Percentiles rank a stretch among this genome's conserved stretches.
phyloP scores from a whole-genome alignment of 2,329 filamentous ascomycete genomes.

The Chaetomiaceae sp. region DNA sequence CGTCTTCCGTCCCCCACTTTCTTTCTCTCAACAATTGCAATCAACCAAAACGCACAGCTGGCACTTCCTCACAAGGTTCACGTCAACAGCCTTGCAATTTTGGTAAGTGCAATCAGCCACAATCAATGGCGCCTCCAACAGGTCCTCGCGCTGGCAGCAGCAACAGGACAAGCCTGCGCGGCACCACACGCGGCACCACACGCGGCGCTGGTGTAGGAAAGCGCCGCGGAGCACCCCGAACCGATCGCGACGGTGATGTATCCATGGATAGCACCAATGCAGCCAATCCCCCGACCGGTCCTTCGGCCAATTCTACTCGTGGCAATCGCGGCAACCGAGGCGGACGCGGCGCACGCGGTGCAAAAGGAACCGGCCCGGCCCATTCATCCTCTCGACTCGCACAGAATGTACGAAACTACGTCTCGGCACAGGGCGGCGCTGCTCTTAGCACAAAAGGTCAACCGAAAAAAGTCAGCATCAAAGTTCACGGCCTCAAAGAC shows the following conservation, averaged over 20 bases:
- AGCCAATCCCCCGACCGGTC: slow-evolving; percentile 11
- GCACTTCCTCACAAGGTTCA: not conserved
- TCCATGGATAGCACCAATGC: slow-evolving; percentile 46
- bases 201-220: slow-evolving; percentile 49
- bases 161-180: not conserved
- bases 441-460: slow-evolving; percentile 20
- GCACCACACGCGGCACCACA: too few relatives aligned
- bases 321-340: slow-evolving; percentile 13
- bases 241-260: slow-evolving; percentile 57
- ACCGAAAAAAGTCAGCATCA: slow-evolving; percentile 37
- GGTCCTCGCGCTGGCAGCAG: slow-evolving; percentile 21
- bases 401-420: slow-evolving; percentile 24
- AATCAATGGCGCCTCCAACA: slow-evolving; percentile 31
- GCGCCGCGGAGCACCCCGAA: slow-evolving; percentile 38
- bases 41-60: not conserved
- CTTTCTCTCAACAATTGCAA: not conserved
- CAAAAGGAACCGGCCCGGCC: too few relatives aligned
- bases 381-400: slow-evolving; percentile 19
- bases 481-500: slow-evolving; percentile 58
- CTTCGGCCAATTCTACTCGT: slow-evolving; percentile 15
- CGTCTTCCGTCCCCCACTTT: not conserved
- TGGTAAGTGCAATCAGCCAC: not conserved
- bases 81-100: not conserved
- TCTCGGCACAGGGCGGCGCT: slow-evolving; percentile 2
- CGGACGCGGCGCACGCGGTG: slow-evolving; percentile 7